A percentile compares a stretch with the other conserved stretches of the same genome.
Evolutionary conservation across 495 filamentous ascomycete species (phyloP).

Genomic region (Lasiosphaeria miniovina): DNA sequence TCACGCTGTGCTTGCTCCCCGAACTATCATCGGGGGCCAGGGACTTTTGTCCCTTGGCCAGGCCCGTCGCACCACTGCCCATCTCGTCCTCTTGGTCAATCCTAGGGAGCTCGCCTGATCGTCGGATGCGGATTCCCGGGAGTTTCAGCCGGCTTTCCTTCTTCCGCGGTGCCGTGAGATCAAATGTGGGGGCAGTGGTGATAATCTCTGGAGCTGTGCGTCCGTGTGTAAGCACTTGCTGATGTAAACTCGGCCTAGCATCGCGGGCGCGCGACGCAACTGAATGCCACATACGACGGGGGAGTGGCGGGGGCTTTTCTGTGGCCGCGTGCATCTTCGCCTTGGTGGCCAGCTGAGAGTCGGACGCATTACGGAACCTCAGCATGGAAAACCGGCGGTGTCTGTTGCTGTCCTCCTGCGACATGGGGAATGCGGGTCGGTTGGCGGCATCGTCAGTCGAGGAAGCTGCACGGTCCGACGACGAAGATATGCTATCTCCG

Average conservation of each 20-base stretch:
- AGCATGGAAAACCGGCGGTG: constrained; percentile 83
- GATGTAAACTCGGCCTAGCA: neutral
- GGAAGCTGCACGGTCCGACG: constrained; percentile 20
- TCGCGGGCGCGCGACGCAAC: neutral
- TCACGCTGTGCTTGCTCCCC: constrained; percentile 45
- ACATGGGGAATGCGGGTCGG: constrained; percentile 34
- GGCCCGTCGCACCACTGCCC: constrained; percentile 22
- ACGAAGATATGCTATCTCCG: constrained; percentile 22
- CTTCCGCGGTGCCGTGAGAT: constrained; percentile 49
- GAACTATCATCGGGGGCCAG: constrained; percentile 41
- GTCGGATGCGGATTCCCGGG: constrained; percentile 38
- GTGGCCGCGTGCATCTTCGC: constrained; percentile 67
- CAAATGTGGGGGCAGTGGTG: constrained; percentile 82
- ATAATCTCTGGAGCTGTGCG: constrained; percentile 80
- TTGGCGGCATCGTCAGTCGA: constrained; percentile 32
- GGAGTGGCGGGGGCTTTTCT: constrained; percentile 65
- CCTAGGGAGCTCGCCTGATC: constrained; percentile 42
- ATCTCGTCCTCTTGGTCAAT: constrained; percentile 29
- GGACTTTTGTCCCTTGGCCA: constrained; percentile 39
- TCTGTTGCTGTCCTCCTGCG: constrained; percentile 48
- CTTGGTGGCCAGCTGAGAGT: constrained; percentile 80
- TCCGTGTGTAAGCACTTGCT: constrained; percentile 19
- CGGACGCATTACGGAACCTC: constrained; percentile 88
- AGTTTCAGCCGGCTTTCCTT: constrained; percentile 52
- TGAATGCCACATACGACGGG: constrained; percentile 54